A percentile compares a stretch with the other conserved stretches of the same genome.
phyloP scores from a whole-genome alignment of 495 filamentous ascomycete genomes.

The Parachaetomium inaequale region DNA sequence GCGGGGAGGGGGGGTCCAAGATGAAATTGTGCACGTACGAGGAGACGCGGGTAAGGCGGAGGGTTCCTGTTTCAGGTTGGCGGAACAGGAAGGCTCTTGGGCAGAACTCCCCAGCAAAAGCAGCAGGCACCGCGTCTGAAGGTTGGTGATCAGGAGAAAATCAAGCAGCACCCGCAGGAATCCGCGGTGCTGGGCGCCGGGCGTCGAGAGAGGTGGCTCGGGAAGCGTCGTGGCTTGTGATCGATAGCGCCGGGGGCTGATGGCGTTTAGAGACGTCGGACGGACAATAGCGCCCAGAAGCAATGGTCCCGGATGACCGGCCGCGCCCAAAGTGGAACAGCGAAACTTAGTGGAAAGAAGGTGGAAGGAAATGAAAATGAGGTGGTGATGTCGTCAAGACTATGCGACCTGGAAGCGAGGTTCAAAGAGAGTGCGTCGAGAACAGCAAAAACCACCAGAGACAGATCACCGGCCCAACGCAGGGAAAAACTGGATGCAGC shows the following conservation, averaged over 20 bases:
- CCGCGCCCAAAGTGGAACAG: background rate
- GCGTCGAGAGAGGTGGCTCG: background rate
- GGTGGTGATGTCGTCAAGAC: conserved; percentile 28
- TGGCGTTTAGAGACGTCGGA: background rate
- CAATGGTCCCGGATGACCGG: background rate
- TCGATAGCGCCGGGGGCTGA: no score
- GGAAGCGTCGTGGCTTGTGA: background rate
- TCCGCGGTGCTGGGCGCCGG: background rate
- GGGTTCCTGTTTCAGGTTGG: conserved; percentile 35
- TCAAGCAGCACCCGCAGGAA: conserved; percentile 27
- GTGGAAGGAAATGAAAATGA: background rate
- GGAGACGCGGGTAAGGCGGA: conserved; percentile 20
- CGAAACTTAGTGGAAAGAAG: background rate
- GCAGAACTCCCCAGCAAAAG: conserved; percentile 10
- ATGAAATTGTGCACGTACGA: conserved; percentile 28
- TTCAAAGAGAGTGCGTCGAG: background rate
- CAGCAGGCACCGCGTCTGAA: conserved; percentile 30
- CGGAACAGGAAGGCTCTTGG: conserved; percentile 25
- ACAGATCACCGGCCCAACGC: background rate
- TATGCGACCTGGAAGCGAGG: conserved; percentile 10
- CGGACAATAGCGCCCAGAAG: background rate
- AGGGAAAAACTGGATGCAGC: background rate
- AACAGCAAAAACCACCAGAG: background rate
- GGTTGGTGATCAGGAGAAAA: conserved; percentile 41
- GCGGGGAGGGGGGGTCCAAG: background rate